A percentile compares a stretch with the other conserved stretches of the same genome.
Conservation (phyloP, 1,284 basidiomycete species). For the Chondrostereum purpureum region DNA sequence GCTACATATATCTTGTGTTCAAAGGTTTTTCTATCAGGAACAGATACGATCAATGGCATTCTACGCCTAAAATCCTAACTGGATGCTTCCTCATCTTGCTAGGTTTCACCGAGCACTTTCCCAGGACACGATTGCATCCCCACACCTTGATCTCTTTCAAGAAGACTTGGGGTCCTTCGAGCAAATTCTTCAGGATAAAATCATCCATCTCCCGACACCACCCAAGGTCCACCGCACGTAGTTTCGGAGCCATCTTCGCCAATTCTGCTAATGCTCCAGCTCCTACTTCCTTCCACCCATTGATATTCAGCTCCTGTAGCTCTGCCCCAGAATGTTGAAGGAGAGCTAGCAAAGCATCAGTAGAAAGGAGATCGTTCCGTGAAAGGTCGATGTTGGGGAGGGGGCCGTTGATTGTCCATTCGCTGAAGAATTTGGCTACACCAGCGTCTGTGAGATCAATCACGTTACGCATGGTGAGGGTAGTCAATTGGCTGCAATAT, state of each 20-base stretch:
- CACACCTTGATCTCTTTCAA: constrained; percentile 60
- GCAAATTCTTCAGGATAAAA: constrained; percentile 67
- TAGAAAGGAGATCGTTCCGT: constrained; percentile 54
- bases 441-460: constrained; percentile 65
- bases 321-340: constrained; percentile 62
- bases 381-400: constrained; percentile 53
- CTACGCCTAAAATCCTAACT: not conserved
- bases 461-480: constrained; percentile 54
- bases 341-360: constrained; percentile 56
- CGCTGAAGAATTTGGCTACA: constrained; percentile 62
- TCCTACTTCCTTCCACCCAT: constrained; percentile 66
- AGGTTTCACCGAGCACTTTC: constrained; percentile 39
- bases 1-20: too few relatives aligned
- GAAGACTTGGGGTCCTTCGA: constrained; percentile 43
- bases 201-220: constrained; percentile 87
- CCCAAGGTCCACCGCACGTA: constrained; percentile 73
- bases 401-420: constrained; percentile 35
- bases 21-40: too few relatives aligned
- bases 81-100: not conserved
- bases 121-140: constrained; percentile 65
- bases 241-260: constrained; percentile 33
- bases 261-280: constrained; percentile 52
- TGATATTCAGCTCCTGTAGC: constrained; percentile 68
- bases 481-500: constrained; percentile 44
- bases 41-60: not conserved